Percentiles rank a stretch among this genome's conserved stretches.
Evolutionary conservation across 257 asterid genomes (phyloP).

Genomic region (Solanum sejunctum): DNA sequence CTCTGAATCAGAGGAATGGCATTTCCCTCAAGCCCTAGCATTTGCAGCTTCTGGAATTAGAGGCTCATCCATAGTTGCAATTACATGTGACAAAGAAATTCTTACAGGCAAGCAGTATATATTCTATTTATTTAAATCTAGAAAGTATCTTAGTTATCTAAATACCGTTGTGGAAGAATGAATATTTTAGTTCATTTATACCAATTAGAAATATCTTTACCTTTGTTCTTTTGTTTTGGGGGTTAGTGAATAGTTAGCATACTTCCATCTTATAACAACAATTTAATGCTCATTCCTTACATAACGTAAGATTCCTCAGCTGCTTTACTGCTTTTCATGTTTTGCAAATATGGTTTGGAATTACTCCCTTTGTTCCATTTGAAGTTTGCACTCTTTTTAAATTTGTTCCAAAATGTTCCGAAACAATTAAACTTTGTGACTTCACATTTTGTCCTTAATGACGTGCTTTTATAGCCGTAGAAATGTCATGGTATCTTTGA

Average conservation of each 20-base stretch:
- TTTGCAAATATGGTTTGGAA: background rate
- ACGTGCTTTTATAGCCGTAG: background rate
- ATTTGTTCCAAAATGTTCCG: background rate
- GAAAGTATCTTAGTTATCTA: background rate
- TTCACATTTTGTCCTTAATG: background rate
- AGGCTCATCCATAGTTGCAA: constrained; percentile 62
- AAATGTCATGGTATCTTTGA: background rate
- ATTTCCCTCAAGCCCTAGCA: constrained; percentile 81
- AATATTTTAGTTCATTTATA: background rate
- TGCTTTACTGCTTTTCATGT: background rate
- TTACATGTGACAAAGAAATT: constrained; percentile 76
- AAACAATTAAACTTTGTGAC: background rate
- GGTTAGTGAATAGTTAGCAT: background rate
- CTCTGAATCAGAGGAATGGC: constrained; percentile 65
- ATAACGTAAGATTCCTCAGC: background rate
- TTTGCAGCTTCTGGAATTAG: constrained; percentile 77
- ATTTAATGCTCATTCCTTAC: background rate
- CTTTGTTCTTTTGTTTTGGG: background rate
- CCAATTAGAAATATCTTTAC: background rate
- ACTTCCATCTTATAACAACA: background rate
- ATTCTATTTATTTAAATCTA: background rate
- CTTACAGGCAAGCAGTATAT: constrained; percentile 58
- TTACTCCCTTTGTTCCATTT: background rate
- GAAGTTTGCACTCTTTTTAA: background rate
- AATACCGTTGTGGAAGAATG: background rate